phyloP scores from a whole-genome alignment of 192 early-diverging fungal species.

The Powellomyces hirtus region DNA sequence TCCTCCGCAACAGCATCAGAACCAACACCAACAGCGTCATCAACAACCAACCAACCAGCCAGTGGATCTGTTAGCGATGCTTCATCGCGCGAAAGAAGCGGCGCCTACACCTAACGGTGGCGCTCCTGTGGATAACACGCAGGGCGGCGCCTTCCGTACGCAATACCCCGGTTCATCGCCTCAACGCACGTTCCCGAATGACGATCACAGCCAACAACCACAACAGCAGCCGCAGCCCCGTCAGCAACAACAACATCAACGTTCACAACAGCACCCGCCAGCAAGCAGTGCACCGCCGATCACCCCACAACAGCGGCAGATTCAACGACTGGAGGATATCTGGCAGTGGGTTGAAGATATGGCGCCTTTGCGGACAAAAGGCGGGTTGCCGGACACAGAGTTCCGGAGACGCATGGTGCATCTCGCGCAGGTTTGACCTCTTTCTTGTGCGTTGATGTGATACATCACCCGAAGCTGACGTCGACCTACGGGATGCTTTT shows the following conservation, averaged over 20 bases:
- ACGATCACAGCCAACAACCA: too few relatives aligned
- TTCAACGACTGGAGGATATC: slow-evolving; percentile 26
- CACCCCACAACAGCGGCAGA: slow-evolving; percentile 20
- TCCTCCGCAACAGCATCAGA: neutral
- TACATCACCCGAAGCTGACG: neutral
- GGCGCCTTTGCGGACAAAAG: slow-evolving; percentile 2
- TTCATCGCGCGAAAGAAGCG: slow-evolving; percentile 17
- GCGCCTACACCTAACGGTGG: neutral
- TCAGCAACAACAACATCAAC: slow-evolving; percentile 1
- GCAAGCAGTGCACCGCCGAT: slow-evolving; percentile 6
- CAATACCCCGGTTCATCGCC: too few relatives aligned
- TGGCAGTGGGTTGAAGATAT: slow-evolving; percentile 34
- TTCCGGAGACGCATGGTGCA: slow-evolving; percentile 20
- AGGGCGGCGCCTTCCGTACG: too few relatives aligned
- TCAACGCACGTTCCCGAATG: too few relatives aligned
- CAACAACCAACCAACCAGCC: slow-evolving; percentile 19
- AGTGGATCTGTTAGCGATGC: slow-evolving; percentile 29
- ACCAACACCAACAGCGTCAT: neutral
- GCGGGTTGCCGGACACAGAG: slow-evolving; percentile 24
- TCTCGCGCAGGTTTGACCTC: slow-evolving; percentile 16
- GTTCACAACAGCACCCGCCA: neutral
- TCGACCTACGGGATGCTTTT: neutral
- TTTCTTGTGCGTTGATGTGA: neutral
- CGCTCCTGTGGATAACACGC: too few relatives aligned
- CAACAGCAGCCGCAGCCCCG: neutral